These are phyloP conservation scores for Lumnitzera racemosa DNA, from an alignment of 345 rosid species.

Conservation along the genomic window DNA sequence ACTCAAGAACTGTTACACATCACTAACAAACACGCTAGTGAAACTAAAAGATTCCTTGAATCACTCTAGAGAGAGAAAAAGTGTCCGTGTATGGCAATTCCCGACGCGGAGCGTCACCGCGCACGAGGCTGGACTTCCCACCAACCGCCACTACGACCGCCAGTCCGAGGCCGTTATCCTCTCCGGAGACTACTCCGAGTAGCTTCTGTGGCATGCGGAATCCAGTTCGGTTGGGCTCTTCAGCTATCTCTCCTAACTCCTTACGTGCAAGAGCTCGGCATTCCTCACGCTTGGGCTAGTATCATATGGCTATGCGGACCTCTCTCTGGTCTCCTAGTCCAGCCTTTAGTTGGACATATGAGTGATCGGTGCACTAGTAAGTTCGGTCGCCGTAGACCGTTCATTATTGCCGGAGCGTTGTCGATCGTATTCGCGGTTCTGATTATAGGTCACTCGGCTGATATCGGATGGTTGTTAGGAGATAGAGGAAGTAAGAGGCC, in stretches of 20 bases:
- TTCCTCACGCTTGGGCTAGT: constrained; percentile 96
- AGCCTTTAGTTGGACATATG: constrained; percentile 85
- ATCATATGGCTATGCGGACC: constrained; percentile 97
- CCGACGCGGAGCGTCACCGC: constrained; percentile 29
- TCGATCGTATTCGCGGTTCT: constrained; percentile 56
- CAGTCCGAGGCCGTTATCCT: constrained; percentile 23
- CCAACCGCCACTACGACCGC: constrained; percentile 21
- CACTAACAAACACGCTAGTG: no score
- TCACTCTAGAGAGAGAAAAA: neutral
- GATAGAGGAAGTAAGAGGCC: constrained; percentile 52
- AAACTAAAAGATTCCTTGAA: neutral
- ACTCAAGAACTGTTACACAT: no score
- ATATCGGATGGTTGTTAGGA: constrained; percentile 82
- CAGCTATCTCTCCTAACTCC: constrained; percentile 94
- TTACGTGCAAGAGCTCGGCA: constrained; percentile 95
- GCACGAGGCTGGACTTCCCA: constrained; percentile 16
- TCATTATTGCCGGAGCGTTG: constrained; percentile 53
- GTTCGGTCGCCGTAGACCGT: constrained; percentile 92
- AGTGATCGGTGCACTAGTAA: constrained; percentile 83
- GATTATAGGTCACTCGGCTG: constrained; percentile 77
- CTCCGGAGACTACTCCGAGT: constrained; percentile 71
- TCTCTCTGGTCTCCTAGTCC: constrained; percentile 81
- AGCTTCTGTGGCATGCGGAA: constrained; percentile 87
- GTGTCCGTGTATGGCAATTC: constrained; percentile 12
- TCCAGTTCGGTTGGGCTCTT: constrained; percentile 97